These are phyloP conservation scores for Xylaria curta DNA, from an alignment of 495 filamentous ascomycete species.

Conservation along the genomic window DNA sequence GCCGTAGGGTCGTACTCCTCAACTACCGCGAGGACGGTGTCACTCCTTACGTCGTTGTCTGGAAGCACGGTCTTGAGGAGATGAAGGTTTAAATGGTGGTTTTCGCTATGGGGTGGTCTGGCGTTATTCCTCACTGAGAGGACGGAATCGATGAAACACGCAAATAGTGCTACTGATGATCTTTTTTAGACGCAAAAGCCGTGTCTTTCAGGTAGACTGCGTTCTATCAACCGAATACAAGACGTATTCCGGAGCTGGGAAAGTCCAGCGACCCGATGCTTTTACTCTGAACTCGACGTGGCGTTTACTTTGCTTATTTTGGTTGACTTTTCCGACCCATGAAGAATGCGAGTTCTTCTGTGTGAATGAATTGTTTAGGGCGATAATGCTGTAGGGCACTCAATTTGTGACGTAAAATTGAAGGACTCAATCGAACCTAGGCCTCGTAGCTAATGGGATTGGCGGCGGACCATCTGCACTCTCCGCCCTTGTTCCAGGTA, in stretches of 20 bases:
- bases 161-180: conserved; percentile 12
- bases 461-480: conserved; percentile 52
- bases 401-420: neutral
- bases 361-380: neutral
- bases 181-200: conserved; percentile 19
- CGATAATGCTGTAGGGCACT: conserved; percentile 12
- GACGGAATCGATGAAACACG: conserved; percentile 11
- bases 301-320: neutral
- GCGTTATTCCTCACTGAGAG: conserved; percentile 1
- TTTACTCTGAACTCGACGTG: neutral
- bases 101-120: conserved; percentile 1
- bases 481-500: conserved; percentile 23
- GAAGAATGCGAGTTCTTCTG: neutral
- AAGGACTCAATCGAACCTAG: conserved; percentile 42
- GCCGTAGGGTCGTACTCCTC: conserved; percentile 81
- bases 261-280: conserved; percentile 16
- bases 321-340: neutral
- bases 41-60: conserved; percentile 87
- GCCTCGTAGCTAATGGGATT: conserved; percentile 52
- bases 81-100: conserved; percentile 79
- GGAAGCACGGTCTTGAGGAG: conserved; percentile 92
- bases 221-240: conserved; percentile 21
- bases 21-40: conserved; percentile 97
- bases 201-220: conserved; percentile 14
- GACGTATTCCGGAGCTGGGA: conserved; percentile 4